Evolutionary conservation across 1,139 yeast species (phyloP), one percentile per base, ranked within the genome.

Genomic region (Saccharomyces hybrid): DNA sequence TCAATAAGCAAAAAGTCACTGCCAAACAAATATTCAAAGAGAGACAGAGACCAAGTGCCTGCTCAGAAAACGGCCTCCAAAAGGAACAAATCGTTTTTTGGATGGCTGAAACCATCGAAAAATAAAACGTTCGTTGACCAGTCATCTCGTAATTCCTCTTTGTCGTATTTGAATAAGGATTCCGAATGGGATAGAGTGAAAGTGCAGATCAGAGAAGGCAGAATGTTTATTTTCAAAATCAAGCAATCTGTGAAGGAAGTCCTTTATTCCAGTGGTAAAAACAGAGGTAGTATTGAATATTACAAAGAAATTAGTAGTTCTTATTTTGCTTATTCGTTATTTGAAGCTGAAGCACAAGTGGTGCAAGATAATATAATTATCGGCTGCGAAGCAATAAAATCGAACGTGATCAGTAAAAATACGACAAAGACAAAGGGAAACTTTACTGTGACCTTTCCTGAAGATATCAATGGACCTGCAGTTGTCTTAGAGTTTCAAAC

Each of bases 401-500:
- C 42, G 46, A 50, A 7, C 6, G 23, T 27, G 9, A 48, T 48
- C 23, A 53, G 41, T 25, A 47, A 41, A 31, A 51, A 54, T 11
- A 58, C 60, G 16, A 62, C 59, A 26, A 51, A 58, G 23, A 55
- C 60, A 9, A 65, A 62, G 54, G 72, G 76, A 66, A 66, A 64
- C 52, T 64, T 66, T 47, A 59, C 70, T 8, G 55, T 75, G 7
- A 63, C 65, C 26, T 66, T 75, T 51, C 75, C 78, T 2, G 66
- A 62, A 16, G 70, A 69, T 2, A 60, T 68, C 2, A 65, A 69
- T 9, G 61, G 72, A 8, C 58, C 67, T 6, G 70, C 66, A 46
- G 46, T 51, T 1, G 52, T 56, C 4, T 50, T 65, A 9, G 64
- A 63, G 38, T 65, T 66, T 25, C 63, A 62, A 52, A 76, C 95